Base-by-base conservation (phyloP, 177 flowering plant genomes). In the Vitis hybrid region DNA sequence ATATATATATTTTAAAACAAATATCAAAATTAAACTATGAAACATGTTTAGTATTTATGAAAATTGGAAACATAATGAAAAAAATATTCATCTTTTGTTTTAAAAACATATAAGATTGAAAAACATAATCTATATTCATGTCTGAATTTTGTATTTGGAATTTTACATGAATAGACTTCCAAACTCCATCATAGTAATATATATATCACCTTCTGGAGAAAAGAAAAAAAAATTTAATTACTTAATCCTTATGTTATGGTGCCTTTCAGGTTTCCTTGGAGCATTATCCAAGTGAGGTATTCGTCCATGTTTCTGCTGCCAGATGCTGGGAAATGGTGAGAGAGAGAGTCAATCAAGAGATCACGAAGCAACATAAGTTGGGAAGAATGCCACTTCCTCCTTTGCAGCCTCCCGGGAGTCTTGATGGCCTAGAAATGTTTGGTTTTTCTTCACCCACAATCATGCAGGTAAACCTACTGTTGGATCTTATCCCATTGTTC, bases 281-380 rank as follows among this genome's bases (percentile, higher is more conserved):
- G 83, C 64, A 84, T 49, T 80, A 69, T 60, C 83, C 91, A 1
- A 84, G 74, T 79, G 97, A 94, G 83, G 89, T 91, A 57, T 94
- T 94, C 75, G 70, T 88, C 56, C 91, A 96, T 70, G 55, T 84
- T 26, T 89, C 94, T 12, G 82, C 94, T 30, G 60, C 72, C 19
- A 87, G 81, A 83, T 94, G 98, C 80, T 96, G 99, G 99, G 98
- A 96, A 75, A 80, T 96, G 94, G 97, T 94, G 66, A 84, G 91
- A 66, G 96, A 96, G 32, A 82, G 89, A 83, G 92, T 92, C 67
- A 96, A 96, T 82, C 87, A 84, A 72, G 97, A 94, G 81, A 89
- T 96, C 23, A 48, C 83, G 51, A 91, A 78, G 81, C 91, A 83
- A 23, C 92, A 91, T 70, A 84, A 78, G 76, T 68, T 82, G 57